A percentile compares a stretch with the other conserved stretches of the same genome.
Evolutionary conservation across 257 asterid genomes (phyloP).

Genomic region (Coffea eugenioides): DNA sequence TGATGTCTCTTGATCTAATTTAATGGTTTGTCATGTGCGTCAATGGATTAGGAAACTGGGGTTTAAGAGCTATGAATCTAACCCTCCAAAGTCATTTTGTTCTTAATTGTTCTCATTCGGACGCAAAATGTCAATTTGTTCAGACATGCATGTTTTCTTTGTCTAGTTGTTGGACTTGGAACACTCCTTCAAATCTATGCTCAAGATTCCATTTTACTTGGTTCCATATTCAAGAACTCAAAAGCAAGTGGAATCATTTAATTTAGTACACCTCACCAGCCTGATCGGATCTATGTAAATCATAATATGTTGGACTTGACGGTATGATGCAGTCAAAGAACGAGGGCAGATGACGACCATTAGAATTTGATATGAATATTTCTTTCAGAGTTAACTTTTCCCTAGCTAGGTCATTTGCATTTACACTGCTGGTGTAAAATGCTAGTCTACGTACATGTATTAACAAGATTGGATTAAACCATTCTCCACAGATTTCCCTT

Average conservation of each 20-base stretch:
- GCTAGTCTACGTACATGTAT: neutral
- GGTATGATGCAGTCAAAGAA: neutral
- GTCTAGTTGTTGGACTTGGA: slow-evolving; percentile 1
- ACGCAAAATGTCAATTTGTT: slow-evolving; percentile 1
- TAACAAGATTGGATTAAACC: neutral
- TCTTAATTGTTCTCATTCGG: neutral
- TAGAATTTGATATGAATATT: neutral
- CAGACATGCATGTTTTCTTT: slow-evolving; percentile 22
- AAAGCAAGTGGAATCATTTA: slow-evolving; percentile 1
- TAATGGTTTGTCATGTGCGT: slow-evolving; percentile 46
- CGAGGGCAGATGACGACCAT: neutral
- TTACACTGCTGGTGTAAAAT: neutral
- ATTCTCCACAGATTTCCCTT: neutral
- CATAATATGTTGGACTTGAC: neutral
- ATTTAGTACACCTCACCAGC: too few relatives aligned
- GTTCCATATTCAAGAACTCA: slow-evolving; percentile 3
- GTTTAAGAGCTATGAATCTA: neutral
- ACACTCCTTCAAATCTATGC: slow-evolving; percentile 2
- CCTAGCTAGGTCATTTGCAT: neutral
- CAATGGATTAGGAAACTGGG: slow-evolving; percentile 23
- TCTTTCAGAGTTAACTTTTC: neutral
- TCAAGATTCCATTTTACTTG: slow-evolving; percentile 10
- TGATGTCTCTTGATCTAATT: slow-evolving; percentile 1
- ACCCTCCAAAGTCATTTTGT: slow-evolving; percentile 1
- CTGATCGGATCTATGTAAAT: slow-evolving; percentile 1